Evolutionary conservation across 2,329 filamentous ascomycete genomes (phyloP).

Genomic region (Neonectria coccinea): DNA sequence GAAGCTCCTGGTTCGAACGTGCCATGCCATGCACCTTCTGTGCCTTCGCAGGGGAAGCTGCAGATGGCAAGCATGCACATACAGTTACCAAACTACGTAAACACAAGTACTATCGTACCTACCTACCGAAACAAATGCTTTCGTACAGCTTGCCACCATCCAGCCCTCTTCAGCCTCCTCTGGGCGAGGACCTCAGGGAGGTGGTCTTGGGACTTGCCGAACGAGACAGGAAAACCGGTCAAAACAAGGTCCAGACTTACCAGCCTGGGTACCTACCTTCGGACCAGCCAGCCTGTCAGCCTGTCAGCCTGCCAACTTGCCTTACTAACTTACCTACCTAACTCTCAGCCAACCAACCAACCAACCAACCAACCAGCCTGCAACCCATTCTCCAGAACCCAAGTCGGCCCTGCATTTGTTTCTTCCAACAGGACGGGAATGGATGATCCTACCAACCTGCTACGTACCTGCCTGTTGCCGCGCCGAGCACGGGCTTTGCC

Average conservation of each 20-base stretch:
- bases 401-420: background rate
- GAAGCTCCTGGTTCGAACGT: background rate
- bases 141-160: background rate
- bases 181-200: background rate
- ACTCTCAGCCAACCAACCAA: background rate
- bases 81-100: no score
- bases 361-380: background rate
- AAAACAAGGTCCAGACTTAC: background rate
- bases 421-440: background rate
- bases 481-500: background rate
- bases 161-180: background rate
- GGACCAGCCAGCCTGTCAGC: background rate
- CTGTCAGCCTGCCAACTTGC: background rate
- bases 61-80: slow-evolving; percentile 1
- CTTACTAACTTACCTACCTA: no score
- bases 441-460: background rate
- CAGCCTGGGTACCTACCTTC: no score
- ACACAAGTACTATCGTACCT: no score
- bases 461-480: background rate
- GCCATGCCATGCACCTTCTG: slow-evolving; percentile 5
- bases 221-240: background rate
- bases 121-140: no score
- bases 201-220: background rate
- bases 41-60: slow-evolving; percentile 2
- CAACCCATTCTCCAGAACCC: slow-evolving; percentile 17